phyloP scores from a whole-genome alignment of 2,329 filamentous ascomycete genomes.

The Sporothrix sp. region DNA sequence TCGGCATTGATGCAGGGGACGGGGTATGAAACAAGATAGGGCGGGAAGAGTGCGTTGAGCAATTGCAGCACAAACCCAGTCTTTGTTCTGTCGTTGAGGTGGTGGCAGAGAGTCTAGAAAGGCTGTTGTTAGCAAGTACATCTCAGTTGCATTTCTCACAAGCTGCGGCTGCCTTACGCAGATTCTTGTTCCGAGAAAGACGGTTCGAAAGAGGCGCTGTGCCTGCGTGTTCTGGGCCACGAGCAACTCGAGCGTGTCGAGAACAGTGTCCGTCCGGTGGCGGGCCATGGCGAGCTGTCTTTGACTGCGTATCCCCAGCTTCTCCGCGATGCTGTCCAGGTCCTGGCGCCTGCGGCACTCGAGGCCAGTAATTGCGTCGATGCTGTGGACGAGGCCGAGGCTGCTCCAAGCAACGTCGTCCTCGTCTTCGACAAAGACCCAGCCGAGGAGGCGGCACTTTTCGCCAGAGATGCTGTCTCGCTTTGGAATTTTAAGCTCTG shows the following conservation, averaged over 20 bases:
- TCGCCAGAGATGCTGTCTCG: not conserved
- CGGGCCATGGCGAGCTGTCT: conserved; percentile 11
- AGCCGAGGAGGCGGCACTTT: not conserved
- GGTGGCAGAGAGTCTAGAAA: conserved; percentile 15
- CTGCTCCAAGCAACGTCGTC: conserved; percentile 11
- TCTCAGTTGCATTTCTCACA: too few species aligned
- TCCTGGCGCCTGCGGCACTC: conserved; percentile 15
- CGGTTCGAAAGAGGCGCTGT: conserved; percentile 12
- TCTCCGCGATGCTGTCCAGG: conserved; percentile 9
- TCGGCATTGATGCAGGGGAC: conserved; percentile 8
- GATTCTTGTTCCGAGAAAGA: conserved; percentile 16
- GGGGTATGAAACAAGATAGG: conserved; percentile 16
- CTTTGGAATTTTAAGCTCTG: conserved; percentile 3
- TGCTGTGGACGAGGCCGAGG: conserved; percentile 6
- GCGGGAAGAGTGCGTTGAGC: conserved; percentile 18
- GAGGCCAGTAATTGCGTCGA: conserved; percentile 14
- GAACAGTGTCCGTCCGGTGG: not conserved
- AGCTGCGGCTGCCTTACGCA: too few species aligned
- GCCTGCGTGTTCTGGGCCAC: conserved; percentile 11
- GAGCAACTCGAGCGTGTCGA: conserved; percentile 12
- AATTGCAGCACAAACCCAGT: conserved; percentile 14
- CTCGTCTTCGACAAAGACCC: conserved; percentile 11
- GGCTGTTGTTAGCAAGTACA: too few species aligned
- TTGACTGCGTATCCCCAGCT: conserved; percentile 2
- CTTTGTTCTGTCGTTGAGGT: conserved; percentile 4